These are phyloP conservation scores for Tricholoma hemisulphureum DNA, from an alignment of 768 basidiomycete genomes.

Conservation along the genomic window DNA sequence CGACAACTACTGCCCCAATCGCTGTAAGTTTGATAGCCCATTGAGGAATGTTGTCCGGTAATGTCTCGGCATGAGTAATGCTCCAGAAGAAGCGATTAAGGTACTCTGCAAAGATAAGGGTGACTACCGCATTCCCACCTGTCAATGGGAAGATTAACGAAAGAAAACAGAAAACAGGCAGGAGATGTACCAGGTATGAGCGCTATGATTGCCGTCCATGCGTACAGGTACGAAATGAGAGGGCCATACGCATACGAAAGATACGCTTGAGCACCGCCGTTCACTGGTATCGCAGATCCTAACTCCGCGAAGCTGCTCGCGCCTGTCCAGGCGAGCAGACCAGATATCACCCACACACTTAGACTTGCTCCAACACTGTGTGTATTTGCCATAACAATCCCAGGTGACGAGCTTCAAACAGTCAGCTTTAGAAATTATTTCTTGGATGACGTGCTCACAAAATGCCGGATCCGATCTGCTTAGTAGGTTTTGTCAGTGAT, in stretches of 20 bases:
- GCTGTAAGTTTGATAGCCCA: constrained; percentile 93
- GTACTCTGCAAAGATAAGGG: constrained; percentile 90
- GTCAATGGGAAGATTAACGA: neutral
- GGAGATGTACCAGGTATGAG: constrained; percentile 68
- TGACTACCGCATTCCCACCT: constrained; percentile 82
- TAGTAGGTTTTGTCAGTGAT: neutral
- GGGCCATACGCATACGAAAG: constrained; percentile 88
- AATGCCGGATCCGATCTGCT: constrained; percentile 87
- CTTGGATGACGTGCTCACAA: constrained; percentile 53
- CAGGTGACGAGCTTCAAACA: constrained; percentile 77
- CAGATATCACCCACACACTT: constrained; percentile 79
- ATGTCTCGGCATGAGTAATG: constrained; percentile 63
- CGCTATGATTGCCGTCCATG: constrained; percentile 91
- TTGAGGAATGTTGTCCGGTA: constrained; percentile 77
- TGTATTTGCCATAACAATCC: constrained; percentile 85
- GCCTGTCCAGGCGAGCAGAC: constrained; percentile 91
- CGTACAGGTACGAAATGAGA: constrained; percentile 84
- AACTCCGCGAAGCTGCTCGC: constrained; percentile 93
- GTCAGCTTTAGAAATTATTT: constrained; percentile 1
- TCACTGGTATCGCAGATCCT: constrained; percentile 83
- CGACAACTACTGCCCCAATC: constrained; percentile 62
- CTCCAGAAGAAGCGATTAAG: constrained; percentile 87
- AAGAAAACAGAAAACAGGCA: neutral
- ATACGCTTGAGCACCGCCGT: constrained; percentile 75
- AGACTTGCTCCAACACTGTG: constrained; percentile 90